Percentiles rank a stretch among this genome's conserved stretches.
Conservation (phyloP, 768 basidiomycete genomes). For the Lactarius trivialis region DNA sequence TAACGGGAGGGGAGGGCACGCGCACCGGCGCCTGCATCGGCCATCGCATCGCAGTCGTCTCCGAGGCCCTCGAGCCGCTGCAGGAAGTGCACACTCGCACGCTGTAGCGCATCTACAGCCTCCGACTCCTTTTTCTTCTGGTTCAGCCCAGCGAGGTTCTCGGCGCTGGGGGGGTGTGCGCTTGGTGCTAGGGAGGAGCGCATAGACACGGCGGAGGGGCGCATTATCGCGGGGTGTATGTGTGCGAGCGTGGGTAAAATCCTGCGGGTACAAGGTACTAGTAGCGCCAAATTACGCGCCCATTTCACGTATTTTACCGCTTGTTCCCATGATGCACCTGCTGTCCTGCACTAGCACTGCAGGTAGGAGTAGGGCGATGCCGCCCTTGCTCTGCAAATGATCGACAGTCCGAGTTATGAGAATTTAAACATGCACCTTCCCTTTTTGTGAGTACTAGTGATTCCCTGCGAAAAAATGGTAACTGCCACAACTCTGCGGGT, state of each 20-base stretch:
- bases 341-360: too few relatives aligned
- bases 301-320: too few relatives aligned
- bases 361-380: too few relatives aligned
- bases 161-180: constrained; percentile 37
- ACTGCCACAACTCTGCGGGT: too few relatives aligned
- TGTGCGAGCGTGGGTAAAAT: neutral
- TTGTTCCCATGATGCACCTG: too few relatives aligned
- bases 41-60: constrained; percentile 72
- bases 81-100: constrained; percentile 54
- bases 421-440: too few relatives aligned
- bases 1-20: neutral
- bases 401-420: too few relatives aligned
- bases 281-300: neutral
- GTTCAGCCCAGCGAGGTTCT: constrained; percentile 47
- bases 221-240: neutral
- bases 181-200: constrained; percentile 44
- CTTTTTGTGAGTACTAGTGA: too few relatives aligned
- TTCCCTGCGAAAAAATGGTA: too few relatives aligned
- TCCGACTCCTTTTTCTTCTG: constrained; percentile 84
- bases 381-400: too few relatives aligned
- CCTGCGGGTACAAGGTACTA: neutral
- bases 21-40: constrained; percentile 64
- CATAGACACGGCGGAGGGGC: constrained; percentile 17
- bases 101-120: constrained; percentile 65
- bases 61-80: constrained; percentile 62